Conservation (phyloP, 1,284 basidiomycete species). For the Veloporphyrellus conicus region DNA sequence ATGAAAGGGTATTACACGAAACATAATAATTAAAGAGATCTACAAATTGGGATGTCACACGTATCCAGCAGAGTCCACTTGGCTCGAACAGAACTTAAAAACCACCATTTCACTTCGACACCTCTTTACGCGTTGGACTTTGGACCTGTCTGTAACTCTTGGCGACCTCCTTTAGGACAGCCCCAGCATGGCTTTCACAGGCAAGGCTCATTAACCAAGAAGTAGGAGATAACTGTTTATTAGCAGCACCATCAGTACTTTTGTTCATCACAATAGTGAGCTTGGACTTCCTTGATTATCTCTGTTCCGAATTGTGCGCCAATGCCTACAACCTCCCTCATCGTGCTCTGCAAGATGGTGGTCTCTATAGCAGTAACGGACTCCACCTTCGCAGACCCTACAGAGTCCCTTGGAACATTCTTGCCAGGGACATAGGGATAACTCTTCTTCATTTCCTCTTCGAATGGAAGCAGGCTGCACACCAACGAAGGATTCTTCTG, state of each 20-base stretch:
- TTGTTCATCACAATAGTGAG: slow-evolving; percentile 6
- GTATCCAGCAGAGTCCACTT: no score
- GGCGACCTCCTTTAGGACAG: slow-evolving; percentile 22
- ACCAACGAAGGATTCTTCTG: slow-evolving; percentile 44
- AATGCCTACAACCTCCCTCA: slow-evolving; percentile 14
- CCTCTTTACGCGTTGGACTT: neutral
- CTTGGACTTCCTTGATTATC: slow-evolving; percentile 23
- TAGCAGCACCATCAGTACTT: slow-evolving; percentile 9
- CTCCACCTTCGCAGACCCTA: slow-evolving; percentile 8
- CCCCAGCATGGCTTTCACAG: slow-evolving; percentile 24
- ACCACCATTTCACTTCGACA: no score
- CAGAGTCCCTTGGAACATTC: slow-evolving; percentile 10
- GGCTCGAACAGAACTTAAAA: no score
- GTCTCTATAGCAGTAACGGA: slow-evolving; percentile 2
- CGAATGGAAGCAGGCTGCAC: slow-evolving; percentile 45
- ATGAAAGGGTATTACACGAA: no score
- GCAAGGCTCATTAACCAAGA: slow-evolving; percentile 26
- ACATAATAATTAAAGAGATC: no score
- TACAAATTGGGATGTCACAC: no score
- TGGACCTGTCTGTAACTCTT: neutral
- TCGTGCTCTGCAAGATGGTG: slow-evolving; percentile 13
- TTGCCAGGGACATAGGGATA: slow-evolving; percentile 41
- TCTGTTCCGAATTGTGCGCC: slow-evolving; percentile 19
- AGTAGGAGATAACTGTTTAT: slow-evolving; percentile 18
- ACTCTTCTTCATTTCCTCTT: slow-evolving; percentile 44